phyloP scores from a whole-genome alignment of 2,329 filamentous ascomycete species.

The Phaeosphaeriaceae sp. region DNA sequence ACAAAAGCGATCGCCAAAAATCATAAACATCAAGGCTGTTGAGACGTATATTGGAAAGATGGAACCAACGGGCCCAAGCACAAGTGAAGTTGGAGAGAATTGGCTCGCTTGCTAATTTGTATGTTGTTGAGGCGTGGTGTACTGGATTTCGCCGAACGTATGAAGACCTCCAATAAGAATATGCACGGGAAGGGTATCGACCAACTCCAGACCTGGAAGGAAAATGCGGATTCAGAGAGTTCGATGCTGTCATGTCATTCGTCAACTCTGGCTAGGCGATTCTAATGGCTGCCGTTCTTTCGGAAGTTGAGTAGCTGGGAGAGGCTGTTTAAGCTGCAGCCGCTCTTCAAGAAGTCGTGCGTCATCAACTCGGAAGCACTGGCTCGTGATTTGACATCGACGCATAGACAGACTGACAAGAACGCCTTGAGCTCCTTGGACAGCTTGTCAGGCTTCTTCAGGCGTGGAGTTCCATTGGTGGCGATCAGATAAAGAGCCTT shows the following conservation, averaged over 20 bases:
- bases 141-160: neutral
- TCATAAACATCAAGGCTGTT: neutral
- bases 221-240: conserved; percentile 5
- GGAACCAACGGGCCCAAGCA: neutral
- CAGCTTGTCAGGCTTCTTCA: conserved; percentile 98
- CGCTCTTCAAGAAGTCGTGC: conserved; percentile 93
- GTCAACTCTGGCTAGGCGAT: conserved; percentile 1
- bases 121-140: neutral
- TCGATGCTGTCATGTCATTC: conserved; percentile 1
- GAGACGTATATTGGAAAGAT: neutral
- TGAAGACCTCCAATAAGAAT: conserved; percentile 12
- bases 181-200: conserved; percentile 39
- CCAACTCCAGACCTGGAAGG: conserved; percentile 28
- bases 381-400: conserved; percentile 93
- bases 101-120: conserved; percentile 1
- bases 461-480: conserved; percentile 92
- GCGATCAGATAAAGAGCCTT: conserved; percentile 98
- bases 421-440: conserved; percentile 98
- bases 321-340: conserved; percentile 82
- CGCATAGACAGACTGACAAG: conserved; percentile 92
- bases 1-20: neutral
- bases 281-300: conserved; percentile 68
- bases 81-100: neutral
- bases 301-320: conserved; percentile 85
- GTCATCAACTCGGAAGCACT: conserved; percentile 87